Evolutionary conservation across 495 filamentous ascomycete species (phyloP).

Genomic region (Entonaema liquescens): DNA sequence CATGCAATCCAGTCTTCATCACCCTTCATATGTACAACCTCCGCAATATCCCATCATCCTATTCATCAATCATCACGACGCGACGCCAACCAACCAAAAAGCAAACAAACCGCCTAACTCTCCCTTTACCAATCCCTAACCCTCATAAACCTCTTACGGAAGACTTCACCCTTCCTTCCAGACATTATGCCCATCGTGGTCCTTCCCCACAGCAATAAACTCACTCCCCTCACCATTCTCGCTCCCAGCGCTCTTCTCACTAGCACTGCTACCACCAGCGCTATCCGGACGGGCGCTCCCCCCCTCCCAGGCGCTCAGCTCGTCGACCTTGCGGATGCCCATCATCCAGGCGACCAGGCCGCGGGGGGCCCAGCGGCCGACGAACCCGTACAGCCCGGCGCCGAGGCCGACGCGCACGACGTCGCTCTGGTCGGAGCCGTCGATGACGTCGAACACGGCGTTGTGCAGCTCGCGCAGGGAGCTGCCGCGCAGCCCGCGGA

Average conservation of each 20-base stretch:
- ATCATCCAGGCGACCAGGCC: constrained; percentile 89
- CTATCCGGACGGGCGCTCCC: constrained; percentile 6
- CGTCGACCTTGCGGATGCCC: constrained; percentile 67
- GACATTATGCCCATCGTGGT: constrained; percentile 49
- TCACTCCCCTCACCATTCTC: constrained; percentile 44
- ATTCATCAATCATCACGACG: constrained; percentile 21
- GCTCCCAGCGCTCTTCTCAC: constrained; percentile 33
- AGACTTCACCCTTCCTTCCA: constrained; percentile 43
- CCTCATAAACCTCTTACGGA: background rate
- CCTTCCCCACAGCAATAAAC: constrained; percentile 52
- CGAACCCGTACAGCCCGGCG: constrained; percentile 80
- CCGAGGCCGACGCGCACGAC: constrained; percentile 82
- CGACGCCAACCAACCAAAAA: background rate
- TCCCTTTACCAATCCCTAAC: background rate
- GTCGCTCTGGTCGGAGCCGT: constrained; percentile 54
- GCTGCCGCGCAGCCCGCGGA: constrained; percentile 66
- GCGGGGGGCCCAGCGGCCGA: constrained; percentile 83
- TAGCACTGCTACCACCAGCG: constrained; percentile 1
- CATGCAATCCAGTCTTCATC: background rate
- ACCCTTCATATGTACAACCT: constrained; percentile 22
- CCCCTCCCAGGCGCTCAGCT: constrained; percentile 55
- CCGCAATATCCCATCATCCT: constrained; percentile 10
- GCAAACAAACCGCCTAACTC: background rate
- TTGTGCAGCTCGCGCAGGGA: constrained; percentile 79
- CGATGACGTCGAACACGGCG: constrained; percentile 86